Percentiles rank a stretch among this genome's conserved stretches.
Conservation (phyloP, 148 eudicot species). For the Amaranthus hypochondriacus region DNA sequence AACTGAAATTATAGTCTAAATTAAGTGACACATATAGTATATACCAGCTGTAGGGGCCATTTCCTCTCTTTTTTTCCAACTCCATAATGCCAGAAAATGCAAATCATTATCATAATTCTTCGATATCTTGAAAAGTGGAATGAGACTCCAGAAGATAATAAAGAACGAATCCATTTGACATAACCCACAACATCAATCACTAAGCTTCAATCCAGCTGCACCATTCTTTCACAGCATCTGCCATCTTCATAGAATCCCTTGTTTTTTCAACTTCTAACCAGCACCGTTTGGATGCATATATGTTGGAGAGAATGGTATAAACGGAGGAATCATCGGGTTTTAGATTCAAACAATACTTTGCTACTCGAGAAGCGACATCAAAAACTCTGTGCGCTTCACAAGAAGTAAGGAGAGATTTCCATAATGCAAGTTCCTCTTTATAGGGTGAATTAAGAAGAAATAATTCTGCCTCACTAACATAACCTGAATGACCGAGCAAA, state of each 20-base stretch:
- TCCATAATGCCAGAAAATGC: not conserved
- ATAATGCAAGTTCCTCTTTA: constrained; percentile 54
- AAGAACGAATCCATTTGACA: not conserved
- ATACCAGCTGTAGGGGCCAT: constrained; percentile 8
- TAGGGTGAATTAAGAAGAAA: constrained; percentile 35
- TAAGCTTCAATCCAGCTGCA: constrained; percentile 61
- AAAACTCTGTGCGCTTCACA: constrained; percentile 61
- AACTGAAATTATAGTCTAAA: not conserved
- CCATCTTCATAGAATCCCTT: constrained; percentile 50
- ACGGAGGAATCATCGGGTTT: constrained; percentile 62
- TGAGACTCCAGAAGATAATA: not conserved
- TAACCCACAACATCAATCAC: constrained; percentile 2
- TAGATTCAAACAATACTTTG: constrained; percentile 47
- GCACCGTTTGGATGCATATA: constrained; percentile 61
- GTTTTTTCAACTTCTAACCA: constrained; percentile 67
- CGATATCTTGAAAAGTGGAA: too few relatives aligned
- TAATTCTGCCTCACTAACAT: constrained; percentile 39
- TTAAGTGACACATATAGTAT: not conserved
- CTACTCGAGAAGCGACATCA: constrained; percentile 61
- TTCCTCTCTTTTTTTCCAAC: not conserved
- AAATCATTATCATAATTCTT: not conserved
- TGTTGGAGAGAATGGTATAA: constrained; percentile 70
- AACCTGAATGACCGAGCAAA: constrained; percentile 68
- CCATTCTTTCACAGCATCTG: constrained; percentile 51
- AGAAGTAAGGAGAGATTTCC: constrained; percentile 80